Conservation (phyloP, 768 basidiomycete species). For the Pseudohyphozyma bogoriensis region DNA sequence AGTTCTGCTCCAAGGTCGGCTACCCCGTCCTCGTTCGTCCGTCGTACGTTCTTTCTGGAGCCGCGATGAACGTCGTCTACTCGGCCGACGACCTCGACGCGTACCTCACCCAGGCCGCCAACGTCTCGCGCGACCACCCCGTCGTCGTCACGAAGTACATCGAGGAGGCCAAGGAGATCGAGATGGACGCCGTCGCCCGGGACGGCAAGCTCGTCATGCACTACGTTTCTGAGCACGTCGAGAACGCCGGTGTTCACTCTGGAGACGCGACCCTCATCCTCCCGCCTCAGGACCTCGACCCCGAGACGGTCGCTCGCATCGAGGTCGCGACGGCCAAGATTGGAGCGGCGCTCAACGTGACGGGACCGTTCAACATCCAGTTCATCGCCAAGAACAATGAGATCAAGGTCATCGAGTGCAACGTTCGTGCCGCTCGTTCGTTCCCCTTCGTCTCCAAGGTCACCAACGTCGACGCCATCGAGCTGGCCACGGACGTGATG, state of each 20-base stretch:
- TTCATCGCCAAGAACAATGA: constrained; percentile 99
- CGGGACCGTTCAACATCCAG: constrained; percentile 98
- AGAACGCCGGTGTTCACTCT: constrained; percentile 97
- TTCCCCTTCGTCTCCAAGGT: constrained; percentile 99
- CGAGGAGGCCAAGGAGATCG: constrained; percentile 98
- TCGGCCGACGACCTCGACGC: constrained; percentile 79
- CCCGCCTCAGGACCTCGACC: constrained; percentile 95
- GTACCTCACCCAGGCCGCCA: constrained; percentile 89
- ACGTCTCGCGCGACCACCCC: constrained; percentile 89
- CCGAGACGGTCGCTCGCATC: constrained; percentile 88
- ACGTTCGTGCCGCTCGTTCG: constrained; percentile 89
- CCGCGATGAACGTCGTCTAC: constrained; percentile 98
- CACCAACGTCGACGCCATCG: constrained; percentile 93
- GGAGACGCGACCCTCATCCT: constrained; percentile 97
- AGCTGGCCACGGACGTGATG: constrained; percentile 99
- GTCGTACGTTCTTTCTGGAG: constrained; percentile 97
- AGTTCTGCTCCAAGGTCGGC: constrained; percentile 85
- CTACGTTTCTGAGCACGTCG: constrained; percentile 97
- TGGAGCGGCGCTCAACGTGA: constrained; percentile 92
- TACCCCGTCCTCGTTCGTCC: constrained; percentile 95
- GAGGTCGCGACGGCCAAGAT: constrained; percentile 97
- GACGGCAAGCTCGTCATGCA: constrained; percentile 99
- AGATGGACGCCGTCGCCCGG: constrained; percentile 98
- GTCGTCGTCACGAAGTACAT: constrained; percentile 99
- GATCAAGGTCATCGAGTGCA: constrained; percentile 99